A percentile compares a stretch with the other conserved stretches of the same genome.
phyloP scores from a whole-genome alignment of 768 basidiomycete species.

The Ramaria rubella region DNA sequence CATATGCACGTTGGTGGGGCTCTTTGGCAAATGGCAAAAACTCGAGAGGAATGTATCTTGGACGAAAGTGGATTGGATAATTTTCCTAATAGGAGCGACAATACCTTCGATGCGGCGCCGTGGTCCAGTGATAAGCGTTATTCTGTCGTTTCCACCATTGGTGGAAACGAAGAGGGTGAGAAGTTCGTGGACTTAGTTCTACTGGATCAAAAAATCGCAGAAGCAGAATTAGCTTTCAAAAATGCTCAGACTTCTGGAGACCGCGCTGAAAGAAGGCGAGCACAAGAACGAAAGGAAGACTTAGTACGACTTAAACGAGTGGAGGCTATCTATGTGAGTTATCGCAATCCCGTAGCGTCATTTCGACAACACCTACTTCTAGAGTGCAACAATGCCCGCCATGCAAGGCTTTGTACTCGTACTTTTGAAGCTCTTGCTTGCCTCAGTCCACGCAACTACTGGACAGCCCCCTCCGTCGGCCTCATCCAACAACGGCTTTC shows the following conservation, averaged over 20 bases:
- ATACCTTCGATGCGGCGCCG: background rate
- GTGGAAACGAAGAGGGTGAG: slow-evolving; percentile 30
- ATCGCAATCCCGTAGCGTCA: background rate
- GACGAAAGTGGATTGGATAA: slow-evolving; percentile 84
- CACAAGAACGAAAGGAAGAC: slow-evolving; percentile 68
- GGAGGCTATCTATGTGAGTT: slow-evolving; percentile 85
- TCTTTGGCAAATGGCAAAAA: slow-evolving; percentile 91
- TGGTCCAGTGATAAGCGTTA: slow-evolving; percentile 9
- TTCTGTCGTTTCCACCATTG: slow-evolving; percentile 6
- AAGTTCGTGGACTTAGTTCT: slow-evolving; percentile 66
- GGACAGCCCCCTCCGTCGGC: slow-evolving; percentile 60
- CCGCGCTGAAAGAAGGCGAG: slow-evolving; percentile 48
- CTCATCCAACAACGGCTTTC: slow-evolving; percentile 57
- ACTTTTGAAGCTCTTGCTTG: slow-evolving; percentile 83
- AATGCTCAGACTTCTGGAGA: slow-evolving; percentile 37
- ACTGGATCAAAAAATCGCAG: slow-evolving; percentile 67
- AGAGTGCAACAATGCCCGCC: slow-evolving; percentile 81
- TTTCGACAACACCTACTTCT: slow-evolving; percentile 6
- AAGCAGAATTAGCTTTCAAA: slow-evolving; percentile 46
- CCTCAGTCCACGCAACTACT: slow-evolving; percentile 76
- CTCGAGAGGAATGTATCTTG: slow-evolving; percentile 91
- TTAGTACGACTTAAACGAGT: slow-evolving; percentile 82
- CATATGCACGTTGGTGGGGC: slow-evolving; percentile 89
- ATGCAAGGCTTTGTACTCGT: slow-evolving; percentile 90
- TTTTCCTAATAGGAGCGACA: background rate